Percentiles rank a stretch among this genome's conserved stretches.
These are phyloP conservation scores for Macrophomina phaseolina DNA, from an alignment of 2,329 filamentous ascomycete genomes.

Conservation along the genomic window DNA sequence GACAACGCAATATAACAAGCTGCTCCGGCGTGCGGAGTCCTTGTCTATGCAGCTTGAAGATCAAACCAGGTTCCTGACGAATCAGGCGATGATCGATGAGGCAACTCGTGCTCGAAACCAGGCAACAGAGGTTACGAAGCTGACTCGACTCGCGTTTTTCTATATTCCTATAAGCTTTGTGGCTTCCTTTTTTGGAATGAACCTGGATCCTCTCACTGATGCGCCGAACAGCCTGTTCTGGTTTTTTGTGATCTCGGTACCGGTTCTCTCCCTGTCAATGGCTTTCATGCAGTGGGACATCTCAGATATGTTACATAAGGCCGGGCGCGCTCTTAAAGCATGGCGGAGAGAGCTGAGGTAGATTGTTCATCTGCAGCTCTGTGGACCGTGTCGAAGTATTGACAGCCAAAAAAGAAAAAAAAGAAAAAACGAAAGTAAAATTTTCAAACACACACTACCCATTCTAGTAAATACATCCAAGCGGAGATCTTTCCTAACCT, in stretches of 20 bases:
- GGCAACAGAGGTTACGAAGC: constrained; percentile 35
- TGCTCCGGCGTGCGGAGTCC: not conserved
- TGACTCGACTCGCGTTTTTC: constrained; percentile 37
- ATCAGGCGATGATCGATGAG: constrained; percentile 34
- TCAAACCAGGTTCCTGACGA: constrained; percentile 32
- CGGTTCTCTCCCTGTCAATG: not conserved
- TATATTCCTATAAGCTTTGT: constrained; percentile 37
- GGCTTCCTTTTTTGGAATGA: constrained; percentile 30
- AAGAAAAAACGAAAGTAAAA: no score
- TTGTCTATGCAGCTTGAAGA: constrained; percentile 19
- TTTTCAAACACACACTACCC: no score
- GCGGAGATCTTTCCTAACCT: no score
- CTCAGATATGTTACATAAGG: not conserved
- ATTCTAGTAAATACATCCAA: no score
- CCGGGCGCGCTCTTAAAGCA: no score
- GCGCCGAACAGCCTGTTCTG: constrained; percentile 11
- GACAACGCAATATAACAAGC: no score
- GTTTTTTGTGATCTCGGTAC: constrained; percentile 24
- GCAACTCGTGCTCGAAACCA: constrained; percentile 36
- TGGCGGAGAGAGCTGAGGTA: no score
- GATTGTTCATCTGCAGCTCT: no score
- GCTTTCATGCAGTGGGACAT: not conserved
- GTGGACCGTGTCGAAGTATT: no score
- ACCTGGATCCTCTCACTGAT: constrained; percentile 2
- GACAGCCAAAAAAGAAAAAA: no score